Evolutionary conservation across 1,284 basidiomycete species (phyloP).

Genomic region (Malassezia arunalokei): DNA sequence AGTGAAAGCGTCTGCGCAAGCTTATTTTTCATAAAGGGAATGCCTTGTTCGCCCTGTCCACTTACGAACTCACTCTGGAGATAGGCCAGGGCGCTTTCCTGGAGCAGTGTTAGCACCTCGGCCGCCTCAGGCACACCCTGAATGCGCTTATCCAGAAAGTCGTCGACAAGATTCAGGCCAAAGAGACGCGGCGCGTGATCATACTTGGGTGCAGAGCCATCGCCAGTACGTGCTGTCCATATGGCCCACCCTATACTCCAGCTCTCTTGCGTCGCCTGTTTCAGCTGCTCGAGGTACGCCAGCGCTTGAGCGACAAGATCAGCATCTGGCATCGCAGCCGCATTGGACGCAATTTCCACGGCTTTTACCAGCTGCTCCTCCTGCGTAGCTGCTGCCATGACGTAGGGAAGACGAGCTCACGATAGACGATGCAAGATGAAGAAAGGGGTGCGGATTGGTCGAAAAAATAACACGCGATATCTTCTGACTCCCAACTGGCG

Average conservation of each 20-base stretch:
- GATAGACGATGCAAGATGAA: too few relatives aligned
- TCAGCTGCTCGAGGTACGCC: slow-evolving; percentile 13
- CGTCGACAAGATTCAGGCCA: slow-evolving; percentile 69
- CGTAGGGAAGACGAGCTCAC: too few relatives aligned
- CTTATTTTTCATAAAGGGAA: slow-evolving; percentile 70
- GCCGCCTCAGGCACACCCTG: slow-evolving; percentile 18
- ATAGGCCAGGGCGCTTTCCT: slow-evolving; percentile 35
- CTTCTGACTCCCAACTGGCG: too few relatives aligned
- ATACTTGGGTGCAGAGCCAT: slow-evolving; percentile 57
- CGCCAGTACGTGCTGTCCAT: slow-evolving; percentile 46
- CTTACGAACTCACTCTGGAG: slow-evolving; percentile 37
- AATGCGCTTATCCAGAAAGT: slow-evolving; percentile 61
- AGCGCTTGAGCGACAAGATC: slow-evolving; percentile 11
- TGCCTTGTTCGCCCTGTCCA: slow-evolving; percentile 30
- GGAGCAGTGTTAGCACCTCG: slow-evolving; percentile 33
- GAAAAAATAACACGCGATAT: too few relatives aligned
- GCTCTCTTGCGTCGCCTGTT: slow-evolving; percentile 52
- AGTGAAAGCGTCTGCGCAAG: slow-evolving; percentile 92
- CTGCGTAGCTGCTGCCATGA: not conserved
- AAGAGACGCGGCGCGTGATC: slow-evolving; percentile 68
- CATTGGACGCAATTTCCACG: slow-evolving; percentile 17
- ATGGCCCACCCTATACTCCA: slow-evolving; percentile 54
- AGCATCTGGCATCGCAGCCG: slow-evolving; percentile 5
- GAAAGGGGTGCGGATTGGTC: too few relatives aligned
- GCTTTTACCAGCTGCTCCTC: slow-evolving; percentile 16